Evolutionary conservation across 108 stramenopile species (phyloP).

Genomic region (Pseudonitzschia delicatissima): DNA sequence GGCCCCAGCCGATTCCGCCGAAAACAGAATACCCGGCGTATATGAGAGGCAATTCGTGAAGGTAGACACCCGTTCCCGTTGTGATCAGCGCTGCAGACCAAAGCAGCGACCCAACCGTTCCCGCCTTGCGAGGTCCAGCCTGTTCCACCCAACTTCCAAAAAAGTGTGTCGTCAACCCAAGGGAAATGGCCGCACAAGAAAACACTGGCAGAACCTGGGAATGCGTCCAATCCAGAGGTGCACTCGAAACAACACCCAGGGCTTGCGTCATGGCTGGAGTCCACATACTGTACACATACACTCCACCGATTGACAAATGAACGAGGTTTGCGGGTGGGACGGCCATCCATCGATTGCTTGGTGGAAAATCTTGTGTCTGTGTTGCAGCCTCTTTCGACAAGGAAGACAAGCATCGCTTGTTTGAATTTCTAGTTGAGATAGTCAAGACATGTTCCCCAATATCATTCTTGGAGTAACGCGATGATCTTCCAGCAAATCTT

Average conservation of each 20-base stretch:
- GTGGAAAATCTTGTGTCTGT: slow-evolving; percentile 8
- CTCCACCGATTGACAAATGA: slow-evolving; percentile 52
- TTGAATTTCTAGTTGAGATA: too few relatives aligned
- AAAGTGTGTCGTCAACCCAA: slow-evolving; percentile 62
- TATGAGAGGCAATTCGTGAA: slow-evolving; percentile 68
- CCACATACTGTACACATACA: slow-evolving; percentile 61
- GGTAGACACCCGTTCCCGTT: slow-evolving; percentile 53
- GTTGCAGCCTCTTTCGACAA: slow-evolving; percentile 11
- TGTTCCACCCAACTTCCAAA: slow-evolving; percentile 70
- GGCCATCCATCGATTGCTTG: slow-evolving; percentile 24
- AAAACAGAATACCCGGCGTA: slow-evolving; percentile 74
- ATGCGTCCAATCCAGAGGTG: slow-evolving; percentile 58
- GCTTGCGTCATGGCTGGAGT: slow-evolving; percentile 42
- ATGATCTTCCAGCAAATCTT: too few relatives aligned
- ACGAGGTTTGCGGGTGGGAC: slow-evolving; percentile 50
- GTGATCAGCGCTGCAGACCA: slow-evolving; percentile 58
- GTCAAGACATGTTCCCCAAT: too few relatives aligned
- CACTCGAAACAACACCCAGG: slow-evolving; percentile 45
- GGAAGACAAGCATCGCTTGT: too few relatives aligned
- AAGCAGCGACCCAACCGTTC: slow-evolving; percentile 40
- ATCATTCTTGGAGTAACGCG: too few relatives aligned
- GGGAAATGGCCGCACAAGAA: slow-evolving; percentile 53
- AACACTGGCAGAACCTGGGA: slow-evolving; percentile 65
- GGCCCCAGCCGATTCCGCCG: slow-evolving; percentile 77
- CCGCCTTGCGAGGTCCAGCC: slow-evolving; percentile 48